Conservation (phyloP, 2,329 filamentous ascomycete species). For the Mariannaea elegans region DNA sequence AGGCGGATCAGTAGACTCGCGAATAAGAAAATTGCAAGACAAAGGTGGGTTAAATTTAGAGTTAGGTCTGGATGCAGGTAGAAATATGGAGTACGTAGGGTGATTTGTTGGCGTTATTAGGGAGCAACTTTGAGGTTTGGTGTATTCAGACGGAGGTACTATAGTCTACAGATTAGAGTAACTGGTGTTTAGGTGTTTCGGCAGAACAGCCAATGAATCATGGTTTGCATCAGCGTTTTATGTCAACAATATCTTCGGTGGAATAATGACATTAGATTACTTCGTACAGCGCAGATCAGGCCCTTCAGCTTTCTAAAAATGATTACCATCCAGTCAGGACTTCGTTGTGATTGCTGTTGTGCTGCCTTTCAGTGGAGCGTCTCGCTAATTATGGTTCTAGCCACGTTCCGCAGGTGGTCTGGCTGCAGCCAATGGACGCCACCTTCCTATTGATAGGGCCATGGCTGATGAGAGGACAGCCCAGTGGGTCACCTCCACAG, state of each 20-base stretch:
- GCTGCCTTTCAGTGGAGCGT: conserved; percentile 1
- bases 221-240: no score
- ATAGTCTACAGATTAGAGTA: no score
- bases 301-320: no score
- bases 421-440: conserved; percentile 20
- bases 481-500: conserved; percentile 19
- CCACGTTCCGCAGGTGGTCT: conserved; percentile 12
- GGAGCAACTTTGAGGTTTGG: background rate
- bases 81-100: background rate
- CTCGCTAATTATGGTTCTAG: conserved; percentile 4
- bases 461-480: conserved; percentile 4
- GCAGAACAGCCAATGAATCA: no score
- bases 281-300: no score
- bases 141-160: no score
- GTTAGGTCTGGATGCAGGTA: background rate
- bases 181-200: no score
- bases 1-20: background rate
- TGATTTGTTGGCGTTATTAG: background rate
- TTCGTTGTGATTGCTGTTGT: background rate
- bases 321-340: background rate
- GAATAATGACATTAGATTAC: no score
- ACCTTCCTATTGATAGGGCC: conserved; percentile 11
- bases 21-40: background rate
- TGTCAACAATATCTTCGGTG: no score
- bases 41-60: background rate